A percentile compares a stretch with the other conserved stretches of the same genome.
Evolutionary conservation across 768 basidiomycete species (phyloP).

Genomic region (Boletus fagicola): DNA sequence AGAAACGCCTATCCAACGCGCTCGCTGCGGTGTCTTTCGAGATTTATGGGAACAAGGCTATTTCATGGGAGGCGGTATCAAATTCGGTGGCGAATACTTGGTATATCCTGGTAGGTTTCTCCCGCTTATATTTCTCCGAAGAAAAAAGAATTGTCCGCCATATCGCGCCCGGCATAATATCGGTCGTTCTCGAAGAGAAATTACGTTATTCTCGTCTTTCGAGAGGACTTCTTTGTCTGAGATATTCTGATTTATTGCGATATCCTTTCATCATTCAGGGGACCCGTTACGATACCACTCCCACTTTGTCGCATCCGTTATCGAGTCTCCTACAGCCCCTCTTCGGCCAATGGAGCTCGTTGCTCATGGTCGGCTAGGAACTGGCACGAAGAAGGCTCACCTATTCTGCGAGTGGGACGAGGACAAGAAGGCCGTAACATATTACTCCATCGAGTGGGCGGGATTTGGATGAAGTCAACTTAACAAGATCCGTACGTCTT

Average conservation of each 20-base stretch:
- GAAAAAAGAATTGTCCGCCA: background rate
- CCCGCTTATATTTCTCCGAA: background rate
- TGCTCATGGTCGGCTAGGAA: slow-evolving; percentile 92
- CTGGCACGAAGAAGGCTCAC: slow-evolving; percentile 96
- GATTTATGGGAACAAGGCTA: slow-evolving; percentile 81
- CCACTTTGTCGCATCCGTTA: slow-evolving; percentile 86
- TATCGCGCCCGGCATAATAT: too few relatives aligned
- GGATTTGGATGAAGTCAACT: slow-evolving; percentile 60
- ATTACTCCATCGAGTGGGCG: slow-evolving; percentile 87
- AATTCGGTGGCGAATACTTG: slow-evolving; percentile 94
- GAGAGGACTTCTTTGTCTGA: background rate
- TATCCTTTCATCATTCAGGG: slow-evolving; percentile 45
- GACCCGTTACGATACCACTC: slow-evolving; percentile 96
- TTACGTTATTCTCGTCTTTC: background rate
- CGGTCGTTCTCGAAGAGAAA: background rate
- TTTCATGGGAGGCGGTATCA: slow-evolving; percentile 86
- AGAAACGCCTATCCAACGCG: slow-evolving; percentile 57
- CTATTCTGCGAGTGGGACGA: slow-evolving; percentile 89
- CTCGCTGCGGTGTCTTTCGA: slow-evolving; percentile 76
- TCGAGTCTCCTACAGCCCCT: slow-evolving; percentile 55
- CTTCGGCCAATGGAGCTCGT: slow-evolving; percentile 92
- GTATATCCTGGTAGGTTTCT: slow-evolving; percentile 83
- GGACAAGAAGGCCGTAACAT: slow-evolving; percentile 58
- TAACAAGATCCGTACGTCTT: background rate
- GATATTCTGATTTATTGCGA: slow-evolving; percentile 5